These are phyloP conservation scores for Chondrostereum purpureum DNA, from an alignment of 1,284 basidiomycete genomes.

Conservation along the genomic window DNA sequence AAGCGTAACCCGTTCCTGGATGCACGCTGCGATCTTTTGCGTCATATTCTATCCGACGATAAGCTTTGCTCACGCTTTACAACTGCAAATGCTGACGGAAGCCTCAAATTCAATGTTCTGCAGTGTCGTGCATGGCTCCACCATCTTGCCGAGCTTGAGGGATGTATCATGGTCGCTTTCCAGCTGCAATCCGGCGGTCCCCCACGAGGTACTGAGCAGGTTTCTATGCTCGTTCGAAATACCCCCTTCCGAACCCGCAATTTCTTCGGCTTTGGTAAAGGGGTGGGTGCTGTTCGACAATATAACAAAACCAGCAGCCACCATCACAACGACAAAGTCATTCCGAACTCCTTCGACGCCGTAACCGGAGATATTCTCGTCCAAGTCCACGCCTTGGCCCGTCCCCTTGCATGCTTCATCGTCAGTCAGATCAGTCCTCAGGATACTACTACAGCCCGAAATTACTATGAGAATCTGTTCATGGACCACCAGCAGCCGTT, in stretches of 20 bases:
- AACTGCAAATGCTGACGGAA: too few relatives aligned
- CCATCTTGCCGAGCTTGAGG: conserved; percentile 13
- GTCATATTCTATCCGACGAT: too few relatives aligned
- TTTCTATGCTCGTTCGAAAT: conserved; percentile 15
- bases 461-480: conserved; percentile 19
- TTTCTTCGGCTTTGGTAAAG: conserved; percentile 14
- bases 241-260: conserved; percentile 10
- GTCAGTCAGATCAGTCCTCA: conserved; percentile 8
- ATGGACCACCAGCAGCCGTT: conserved; percentile 21
- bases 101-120: conserved; percentile 13
- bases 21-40: too few relatives aligned
- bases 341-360: conserved; percentile 22
- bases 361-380: conserved; percentile 20
- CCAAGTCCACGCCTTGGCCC: conserved; percentile 20
- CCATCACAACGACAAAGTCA: conserved; percentile 19
- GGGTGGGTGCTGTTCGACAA: conserved; percentile 16
- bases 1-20: conserved; percentile 1
- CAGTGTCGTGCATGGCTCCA: conserved; percentile 14
- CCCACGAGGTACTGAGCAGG: conserved; percentile 19
- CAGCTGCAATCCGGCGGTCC: conserved; percentile 20
- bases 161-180: conserved; percentile 7
- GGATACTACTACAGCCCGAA: neutral
- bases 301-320: conserved; percentile 21
- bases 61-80: too few relatives aligned
- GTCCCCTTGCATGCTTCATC: conserved; percentile 20